These are phyloP conservation scores for Purpureocillium takamizusanense DNA, from an alignment of 2,329 filamentous ascomycete genomes.

Conservation along the genomic window DNA sequence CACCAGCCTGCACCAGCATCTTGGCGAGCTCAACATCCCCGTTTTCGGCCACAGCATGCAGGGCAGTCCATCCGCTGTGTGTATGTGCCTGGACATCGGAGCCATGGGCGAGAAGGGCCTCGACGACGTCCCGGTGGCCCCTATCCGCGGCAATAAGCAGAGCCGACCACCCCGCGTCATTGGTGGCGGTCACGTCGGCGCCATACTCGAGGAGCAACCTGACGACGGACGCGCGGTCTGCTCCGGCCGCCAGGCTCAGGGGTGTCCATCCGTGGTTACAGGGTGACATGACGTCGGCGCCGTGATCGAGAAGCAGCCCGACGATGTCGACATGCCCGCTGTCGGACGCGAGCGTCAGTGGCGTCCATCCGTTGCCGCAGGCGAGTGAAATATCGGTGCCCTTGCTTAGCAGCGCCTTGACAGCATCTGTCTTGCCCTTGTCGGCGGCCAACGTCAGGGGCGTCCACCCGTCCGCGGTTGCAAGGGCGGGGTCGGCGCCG, in stretches of 20 bases:
- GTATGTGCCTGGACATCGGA: background rate
- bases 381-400: conserved; percentile 2
- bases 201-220: conserved; percentile 9
- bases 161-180: background rate
- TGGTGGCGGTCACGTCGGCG: background rate
- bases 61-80: conserved; percentile 1
- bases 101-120: conserved; percentile 1
- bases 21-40: background rate
- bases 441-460: conserved; percentile 6
- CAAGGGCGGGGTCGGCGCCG: conserved; percentile 1
- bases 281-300: conserved; percentile 2
- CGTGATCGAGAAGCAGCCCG: conserved; percentile 3
- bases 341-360: conserved; percentile 2
- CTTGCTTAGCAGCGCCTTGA: conserved; percentile 1
- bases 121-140: background rate
- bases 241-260: conserved; percentile 1
- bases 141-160: background rate
- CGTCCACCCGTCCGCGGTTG: conserved; percentile 7
- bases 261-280: conserved; percentile 5
- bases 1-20: background rate
- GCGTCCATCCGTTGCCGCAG: conserved; percentile 4
- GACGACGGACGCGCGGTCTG: background rate
- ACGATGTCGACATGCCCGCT: conserved; percentile 3
- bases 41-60: background rate
- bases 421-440: conserved; percentile 2